A percentile compares a stretch with the other conserved stretches of the same genome.
These are phyloP conservation scores for Daldinia concentrica DNA, from an alignment of 495 filamentous ascomycete genomes.

Conservation along the genomic window DNA sequence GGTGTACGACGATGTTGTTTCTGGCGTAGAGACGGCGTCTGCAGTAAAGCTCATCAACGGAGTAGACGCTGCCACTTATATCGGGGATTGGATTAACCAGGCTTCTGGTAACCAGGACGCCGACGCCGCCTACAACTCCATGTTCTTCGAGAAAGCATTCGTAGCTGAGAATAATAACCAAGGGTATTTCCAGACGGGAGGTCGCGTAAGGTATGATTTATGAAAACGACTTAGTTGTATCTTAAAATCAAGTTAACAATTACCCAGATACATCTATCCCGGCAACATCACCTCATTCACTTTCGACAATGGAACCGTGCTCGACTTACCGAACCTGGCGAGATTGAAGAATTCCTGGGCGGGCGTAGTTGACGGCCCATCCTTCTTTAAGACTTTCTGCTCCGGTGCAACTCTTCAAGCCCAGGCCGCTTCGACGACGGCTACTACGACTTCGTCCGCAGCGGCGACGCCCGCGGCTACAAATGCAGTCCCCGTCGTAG, in stretches of 20 bases:
- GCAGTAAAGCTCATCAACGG: conserved; percentile 52
- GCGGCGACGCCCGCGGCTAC: conserved; percentile 27
- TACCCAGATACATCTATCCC: conserved; percentile 49
- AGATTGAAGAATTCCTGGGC: conserved; percentile 47
- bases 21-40: conserved; percentile 37
- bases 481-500: conserved; percentile 47
- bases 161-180: conserved; percentile 34
- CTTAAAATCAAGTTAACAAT: neutral
- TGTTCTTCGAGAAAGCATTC: conserved; percentile 52
- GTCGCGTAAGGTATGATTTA: conserved; percentile 44
- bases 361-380: conserved; percentile 50
- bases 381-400: conserved; percentile 52
- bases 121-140: conserved; percentile 60
- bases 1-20: conserved; percentile 48
- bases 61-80: conserved; percentile 46
- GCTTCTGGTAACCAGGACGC: conserved; percentile 53
- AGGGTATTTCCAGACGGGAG: conserved; percentile 44
- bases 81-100: conserved; percentile 45
- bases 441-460: conserved; percentile 32
- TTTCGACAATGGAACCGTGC: conserved; percentile 54
- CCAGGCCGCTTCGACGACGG: conserved; percentile 10
- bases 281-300: conserved; percentile 52
- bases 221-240: neutral
- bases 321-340: conserved; percentile 50
- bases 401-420: conserved; percentile 33